phyloP scores from a whole-genome alignment of 2,329 filamentous ascomycete genomes.

The Colletotrichum acutatum region DNA sequence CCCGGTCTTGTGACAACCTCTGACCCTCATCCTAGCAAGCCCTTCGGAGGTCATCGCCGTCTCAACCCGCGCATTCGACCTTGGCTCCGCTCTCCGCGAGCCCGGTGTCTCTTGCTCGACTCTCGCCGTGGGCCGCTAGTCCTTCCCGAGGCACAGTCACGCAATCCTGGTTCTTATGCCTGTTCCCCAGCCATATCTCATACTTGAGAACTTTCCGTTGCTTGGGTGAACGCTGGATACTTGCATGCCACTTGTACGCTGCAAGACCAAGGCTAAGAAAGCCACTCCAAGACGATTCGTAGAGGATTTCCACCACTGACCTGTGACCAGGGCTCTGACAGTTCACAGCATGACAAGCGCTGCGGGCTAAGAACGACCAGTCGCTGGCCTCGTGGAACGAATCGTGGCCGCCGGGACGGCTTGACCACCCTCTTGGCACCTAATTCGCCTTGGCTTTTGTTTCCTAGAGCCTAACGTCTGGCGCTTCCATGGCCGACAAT shows the following conservation, averaged over 20 bases:
- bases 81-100: slow-evolving; percentile 6
- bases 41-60: slow-evolving; percentile 17
- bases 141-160: neutral
- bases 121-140: slow-evolving; percentile 18
- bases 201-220: neutral
- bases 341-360: slow-evolving; percentile 29
- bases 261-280: slow-evolving; percentile 8
- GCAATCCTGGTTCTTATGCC: slow-evolving; percentile 2
- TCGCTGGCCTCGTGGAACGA: slow-evolving; percentile 24
- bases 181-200: neutral
- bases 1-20: slow-evolving; percentile 16
- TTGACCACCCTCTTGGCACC: slow-evolving; percentile 11
- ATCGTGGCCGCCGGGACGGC: neutral
- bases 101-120: slow-evolving; percentile 4
- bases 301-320: slow-evolving; percentile 5
- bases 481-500: neutral
- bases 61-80: neutral
- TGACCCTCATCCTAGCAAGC: neutral
- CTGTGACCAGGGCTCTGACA: slow-evolving; percentile 20
- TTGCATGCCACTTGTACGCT: slow-evolving; percentile 12
- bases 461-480: neutral
- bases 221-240: slow-evolving; percentile 12
- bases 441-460: slow-evolving; percentile 6
- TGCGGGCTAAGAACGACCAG: slow-evolving; percentile 22
- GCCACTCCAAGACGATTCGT: neutral